phyloP scores from a whole-genome alignment of 495 filamentous ascomycete genomes.

The Xylaria acuta region DNA sequence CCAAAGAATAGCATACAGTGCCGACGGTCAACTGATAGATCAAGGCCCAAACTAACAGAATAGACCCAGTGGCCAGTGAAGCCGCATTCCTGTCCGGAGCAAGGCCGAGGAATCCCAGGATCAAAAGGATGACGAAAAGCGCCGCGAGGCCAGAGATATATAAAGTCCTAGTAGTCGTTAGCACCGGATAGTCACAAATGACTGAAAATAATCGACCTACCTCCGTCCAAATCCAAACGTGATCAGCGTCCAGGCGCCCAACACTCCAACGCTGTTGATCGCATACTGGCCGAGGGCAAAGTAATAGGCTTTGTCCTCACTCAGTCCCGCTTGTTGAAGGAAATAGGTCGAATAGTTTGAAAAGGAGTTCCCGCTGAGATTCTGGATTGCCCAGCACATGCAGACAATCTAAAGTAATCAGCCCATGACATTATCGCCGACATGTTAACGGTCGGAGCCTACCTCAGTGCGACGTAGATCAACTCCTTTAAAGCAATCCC shows the following conservation, averaged over 20 bases:
- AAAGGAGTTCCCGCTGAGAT: constrained; percentile 78
- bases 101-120: constrained; percentile 77
- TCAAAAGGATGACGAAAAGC: constrained; percentile 69
- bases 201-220: constrained; percentile 13
- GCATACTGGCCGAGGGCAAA: constrained; percentile 78
- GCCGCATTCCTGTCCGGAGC: constrained; percentile 60
- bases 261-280: constrained; percentile 76
- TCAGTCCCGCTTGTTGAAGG: constrained; percentile 73
- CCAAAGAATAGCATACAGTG: constrained; percentile 79
- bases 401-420: constrained; percentile 61
- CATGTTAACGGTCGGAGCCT: constrained; percentile 10
- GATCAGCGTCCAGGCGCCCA: constrained; percentile 79
- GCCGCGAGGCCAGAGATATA: constrained; percentile 72
- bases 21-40: constrained; percentile 80
- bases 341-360: constrained; percentile 83
- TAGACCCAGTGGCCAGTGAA: constrained; percentile 70
- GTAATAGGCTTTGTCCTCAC: constrained; percentile 62
- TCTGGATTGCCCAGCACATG: constrained; percentile 86
- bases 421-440: not conserved
- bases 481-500: constrained; percentile 77
- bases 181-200: not conserved
- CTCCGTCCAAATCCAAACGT: constrained; percentile 71
- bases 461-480: constrained; percentile 75
- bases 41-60: constrained; percentile 75
- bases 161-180: constrained; percentile 50